phyloP scores from a whole-genome alignment of 441 rosid species.

The Caryocar brasiliense region DNA sequence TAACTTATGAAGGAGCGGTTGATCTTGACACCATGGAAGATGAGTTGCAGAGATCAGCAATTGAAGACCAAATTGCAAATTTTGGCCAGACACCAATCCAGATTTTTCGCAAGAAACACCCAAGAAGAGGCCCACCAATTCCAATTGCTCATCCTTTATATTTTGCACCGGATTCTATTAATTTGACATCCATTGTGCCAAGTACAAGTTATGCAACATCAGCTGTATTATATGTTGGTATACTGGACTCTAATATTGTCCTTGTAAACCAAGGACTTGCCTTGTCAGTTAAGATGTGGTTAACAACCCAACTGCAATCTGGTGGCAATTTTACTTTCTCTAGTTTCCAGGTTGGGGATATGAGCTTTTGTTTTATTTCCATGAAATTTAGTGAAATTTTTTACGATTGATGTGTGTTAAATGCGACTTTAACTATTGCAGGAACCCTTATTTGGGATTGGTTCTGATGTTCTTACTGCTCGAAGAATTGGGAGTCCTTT shows the following conservation, averaged over 20 bases:
- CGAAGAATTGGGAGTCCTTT: slow-evolving; percentile 85
- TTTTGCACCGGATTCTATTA: slow-evolving; percentile 91
- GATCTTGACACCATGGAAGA: slow-evolving; percentile 89
- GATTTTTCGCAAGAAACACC: slow-evolving; percentile 92
- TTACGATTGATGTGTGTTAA: background rate
- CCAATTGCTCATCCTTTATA: slow-evolving; percentile 91
- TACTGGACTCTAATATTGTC: slow-evolving; percentile 74
- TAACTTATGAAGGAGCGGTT: slow-evolving; percentile 95
- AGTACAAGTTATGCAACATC: slow-evolving; percentile 52
- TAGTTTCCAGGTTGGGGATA: slow-evolving; percentile 57
- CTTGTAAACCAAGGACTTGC: slow-evolving; percentile 85
- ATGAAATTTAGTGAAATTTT: background rate
- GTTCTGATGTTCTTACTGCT: slow-evolving; percentile 85
- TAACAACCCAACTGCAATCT: slow-evolving; percentile 87
- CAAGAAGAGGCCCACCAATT: slow-evolving; percentile 95
- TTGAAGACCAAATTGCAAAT: slow-evolving; percentile 97
- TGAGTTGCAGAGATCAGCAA: slow-evolving; percentile 91
- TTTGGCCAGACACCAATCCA: slow-evolving; percentile 99
- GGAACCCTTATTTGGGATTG: slow-evolving; percentile 96
- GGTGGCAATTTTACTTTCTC: slow-evolving; percentile 97
- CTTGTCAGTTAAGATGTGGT: slow-evolving; percentile 89
- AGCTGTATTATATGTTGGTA: slow-evolving; percentile 60
- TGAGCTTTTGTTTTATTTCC: slow-evolving; percentile 2
- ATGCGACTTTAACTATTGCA: slow-evolving; percentile 21
- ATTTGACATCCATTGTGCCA: slow-evolving; percentile 62